Conservation (phyloP, 352 stramenopile species). For the Blastocystis sp. region DNA sequence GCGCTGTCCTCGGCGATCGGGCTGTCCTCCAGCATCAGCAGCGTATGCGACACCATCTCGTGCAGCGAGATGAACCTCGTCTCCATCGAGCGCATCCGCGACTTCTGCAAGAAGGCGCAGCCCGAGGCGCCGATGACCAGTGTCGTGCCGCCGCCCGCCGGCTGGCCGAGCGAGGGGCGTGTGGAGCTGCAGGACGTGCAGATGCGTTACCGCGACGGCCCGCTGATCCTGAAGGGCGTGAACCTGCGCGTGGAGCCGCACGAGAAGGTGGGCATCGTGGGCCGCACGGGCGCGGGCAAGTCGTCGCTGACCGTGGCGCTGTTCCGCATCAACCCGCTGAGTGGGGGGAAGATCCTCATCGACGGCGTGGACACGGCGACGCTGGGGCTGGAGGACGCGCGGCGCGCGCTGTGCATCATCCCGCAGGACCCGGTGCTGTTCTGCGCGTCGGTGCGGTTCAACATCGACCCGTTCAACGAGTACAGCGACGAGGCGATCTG, state of each 20-base stretch:
- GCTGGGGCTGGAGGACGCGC: constrained; percentile 79
- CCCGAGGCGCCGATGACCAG: not conserved
- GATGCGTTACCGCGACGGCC: no score
- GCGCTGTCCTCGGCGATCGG: constrained; percentile 19
- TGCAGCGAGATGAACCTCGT: constrained; percentile 71
- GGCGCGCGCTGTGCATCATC: constrained; percentile 86
- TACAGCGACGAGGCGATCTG: no score
- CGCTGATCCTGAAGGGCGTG: no score
- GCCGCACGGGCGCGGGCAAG: no score
- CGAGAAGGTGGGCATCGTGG: no score
- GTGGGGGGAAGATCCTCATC: no score
- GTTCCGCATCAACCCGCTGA: no score
- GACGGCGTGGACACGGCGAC: no score
- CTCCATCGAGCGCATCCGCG: constrained; percentile 59
- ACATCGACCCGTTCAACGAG: constrained; percentile 72
- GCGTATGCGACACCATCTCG: constrained; percentile 67
- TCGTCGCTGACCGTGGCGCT: no score
- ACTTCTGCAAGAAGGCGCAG: not conserved
- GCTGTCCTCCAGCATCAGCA: not conserved
- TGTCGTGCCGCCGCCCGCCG: not conserved
- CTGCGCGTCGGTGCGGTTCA: constrained; percentile 80
- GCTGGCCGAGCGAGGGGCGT: no score
- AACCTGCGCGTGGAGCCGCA: no score
- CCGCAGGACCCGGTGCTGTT: constrained; percentile 89
- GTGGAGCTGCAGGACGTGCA: no score